Conservation (phyloP, 2,329 filamentous ascomycete genomes). For the Podosphaera aphanis region DNA sequence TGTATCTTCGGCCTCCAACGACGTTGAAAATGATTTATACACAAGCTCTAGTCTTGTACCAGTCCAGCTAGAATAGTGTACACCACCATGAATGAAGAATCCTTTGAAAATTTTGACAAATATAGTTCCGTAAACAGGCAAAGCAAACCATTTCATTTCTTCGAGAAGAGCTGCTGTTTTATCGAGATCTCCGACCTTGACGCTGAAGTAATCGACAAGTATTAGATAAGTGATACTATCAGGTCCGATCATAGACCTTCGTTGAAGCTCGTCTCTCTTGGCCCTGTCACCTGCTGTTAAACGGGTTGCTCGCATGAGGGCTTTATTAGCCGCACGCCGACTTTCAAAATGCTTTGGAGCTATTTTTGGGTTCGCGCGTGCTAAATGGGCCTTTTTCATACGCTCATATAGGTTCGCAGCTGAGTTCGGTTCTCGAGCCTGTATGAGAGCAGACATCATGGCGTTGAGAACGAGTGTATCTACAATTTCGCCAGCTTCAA, state of each 20-base stretch:
- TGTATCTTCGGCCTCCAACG: constrained; percentile 23
- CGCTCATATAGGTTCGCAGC: constrained; percentile 62
- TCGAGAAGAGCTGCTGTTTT: constrained; percentile 47
- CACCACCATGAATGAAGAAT: constrained; percentile 50
- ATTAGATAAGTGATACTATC: constrained; percentile 60
- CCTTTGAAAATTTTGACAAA: constrained; percentile 67
- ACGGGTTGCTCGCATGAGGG: constrained; percentile 32
- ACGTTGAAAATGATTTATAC: constrained; percentile 38
- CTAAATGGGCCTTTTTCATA: constrained; percentile 38
- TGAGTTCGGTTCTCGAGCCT: constrained; percentile 49
- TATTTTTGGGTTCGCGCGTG: constrained; percentile 8
- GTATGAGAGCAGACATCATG: constrained; percentile 56
- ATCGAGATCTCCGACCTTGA: constrained; percentile 44
- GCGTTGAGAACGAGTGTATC: constrained; percentile 74
- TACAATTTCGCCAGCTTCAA: constrained; percentile 67
- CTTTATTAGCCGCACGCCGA: constrained; percentile 22
- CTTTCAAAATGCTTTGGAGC: constrained; percentile 17
- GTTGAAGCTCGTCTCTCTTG: constrained; percentile 31
- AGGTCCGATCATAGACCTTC: constrained; percentile 41
- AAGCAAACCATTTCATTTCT: constrained; percentile 51
- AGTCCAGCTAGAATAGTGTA: constrained; percentile 47
- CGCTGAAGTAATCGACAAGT: constrained; percentile 51
- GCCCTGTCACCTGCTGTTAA: constrained; percentile 31
- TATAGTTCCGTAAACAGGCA: constrained; percentile 50
- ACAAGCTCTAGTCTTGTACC: constrained; percentile 40